A percentile compares a stretch with the other conserved stretches of the same genome.
Evolutionary conservation across 163 green algal species (phyloP).

Genomic region (Scenedesmus sp.): DNA sequence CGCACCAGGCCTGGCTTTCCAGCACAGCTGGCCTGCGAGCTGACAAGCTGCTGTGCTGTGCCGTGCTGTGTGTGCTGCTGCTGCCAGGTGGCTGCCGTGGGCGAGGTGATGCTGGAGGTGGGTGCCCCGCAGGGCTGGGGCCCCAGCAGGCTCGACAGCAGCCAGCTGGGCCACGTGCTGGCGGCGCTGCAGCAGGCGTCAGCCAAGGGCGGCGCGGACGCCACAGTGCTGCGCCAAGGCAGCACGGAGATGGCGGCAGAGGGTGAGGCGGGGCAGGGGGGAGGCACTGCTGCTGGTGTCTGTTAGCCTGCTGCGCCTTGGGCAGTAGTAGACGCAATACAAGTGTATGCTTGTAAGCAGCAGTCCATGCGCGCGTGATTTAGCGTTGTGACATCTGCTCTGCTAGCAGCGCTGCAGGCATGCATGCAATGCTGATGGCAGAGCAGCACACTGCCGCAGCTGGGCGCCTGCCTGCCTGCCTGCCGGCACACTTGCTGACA

Average conservation of each 20-base stretch:
- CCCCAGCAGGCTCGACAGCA: conserved; percentile 61
- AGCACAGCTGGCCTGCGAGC: background rate
- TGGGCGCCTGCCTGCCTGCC: background rate
- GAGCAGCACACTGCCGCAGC: no score
- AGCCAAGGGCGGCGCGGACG: conserved; percentile 55
- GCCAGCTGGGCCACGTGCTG: conserved; percentile 67
- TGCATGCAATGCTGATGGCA: background rate
- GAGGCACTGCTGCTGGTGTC: background rate
- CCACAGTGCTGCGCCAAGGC: conserved; percentile 64
- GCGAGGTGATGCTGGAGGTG: conserved; percentile 82
- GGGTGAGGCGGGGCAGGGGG: background rate
- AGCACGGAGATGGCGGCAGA: conserved; percentile 42
- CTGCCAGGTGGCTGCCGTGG: conserved; percentile 73
- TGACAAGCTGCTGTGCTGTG: background rate
- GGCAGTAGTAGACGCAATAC: background rate
- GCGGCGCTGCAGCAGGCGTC: conserved; percentile 17
- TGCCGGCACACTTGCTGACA: background rate
- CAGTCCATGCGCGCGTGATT: background rate
- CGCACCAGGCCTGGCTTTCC: background rate
- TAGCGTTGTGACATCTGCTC: background rate
- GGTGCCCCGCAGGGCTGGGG: conserved; percentile 74
- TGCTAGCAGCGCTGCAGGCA: background rate
- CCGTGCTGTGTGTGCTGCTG: conserved; percentile 27
- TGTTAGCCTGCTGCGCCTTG: background rate
- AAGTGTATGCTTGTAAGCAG: background rate